These are phyloP conservation scores for Dendrostoma leiphaemia DNA, from an alignment of 2,329 filamentous ascomycete genomes.

Conservation along the genomic window DNA sequence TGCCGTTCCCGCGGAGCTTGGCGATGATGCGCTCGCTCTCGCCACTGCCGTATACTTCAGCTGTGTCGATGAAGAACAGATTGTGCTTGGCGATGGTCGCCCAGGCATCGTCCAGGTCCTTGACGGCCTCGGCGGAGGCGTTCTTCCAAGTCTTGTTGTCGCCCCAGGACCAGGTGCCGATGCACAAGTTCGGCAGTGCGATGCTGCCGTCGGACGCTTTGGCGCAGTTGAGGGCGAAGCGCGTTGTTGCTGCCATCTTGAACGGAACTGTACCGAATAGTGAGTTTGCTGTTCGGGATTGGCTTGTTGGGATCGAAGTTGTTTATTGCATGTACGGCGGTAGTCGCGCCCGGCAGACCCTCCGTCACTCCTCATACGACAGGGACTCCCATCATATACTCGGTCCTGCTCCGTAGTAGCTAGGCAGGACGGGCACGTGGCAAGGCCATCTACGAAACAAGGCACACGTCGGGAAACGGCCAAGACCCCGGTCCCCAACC, in stretches of 20 bases:
- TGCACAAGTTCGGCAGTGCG: slow-evolving; percentile 52
- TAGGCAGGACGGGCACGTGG: no score
- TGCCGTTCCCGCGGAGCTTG: slow-evolving; percentile 9
- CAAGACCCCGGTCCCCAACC: no score
- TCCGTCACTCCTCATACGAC: no score
- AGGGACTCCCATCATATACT: no score
- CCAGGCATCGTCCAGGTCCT: slow-evolving; percentile 55
- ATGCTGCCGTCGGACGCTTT: slow-evolving; percentile 19
- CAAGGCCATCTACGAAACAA: no score
- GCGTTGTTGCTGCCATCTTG: slow-evolving; percentile 12
- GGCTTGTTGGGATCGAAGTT: no score
- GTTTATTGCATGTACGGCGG: no score
- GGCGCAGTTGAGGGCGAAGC: slow-evolving; percentile 21
- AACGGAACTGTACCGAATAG: no score
- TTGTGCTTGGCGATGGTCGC: slow-evolving; percentile 31
- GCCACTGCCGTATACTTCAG: slow-evolving; percentile 40
- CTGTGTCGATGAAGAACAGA: slow-evolving; percentile 42
- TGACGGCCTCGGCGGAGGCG: slow-evolving; percentile 74
- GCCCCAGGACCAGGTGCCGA: slow-evolving; percentile 82
- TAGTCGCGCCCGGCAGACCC: no score
- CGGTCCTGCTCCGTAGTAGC: no score
- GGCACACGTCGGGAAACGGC: no score
- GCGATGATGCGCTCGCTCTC: slow-evolving; percentile 41
- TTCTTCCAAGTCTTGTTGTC: slow-evolving; percentile 66
- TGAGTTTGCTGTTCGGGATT: no score